A percentile compares a stretch with the other conserved stretches of the same genome.
phyloP scores from a whole-genome alignment of 78 protist species.

The Cavenderia fasciculata region DNA sequence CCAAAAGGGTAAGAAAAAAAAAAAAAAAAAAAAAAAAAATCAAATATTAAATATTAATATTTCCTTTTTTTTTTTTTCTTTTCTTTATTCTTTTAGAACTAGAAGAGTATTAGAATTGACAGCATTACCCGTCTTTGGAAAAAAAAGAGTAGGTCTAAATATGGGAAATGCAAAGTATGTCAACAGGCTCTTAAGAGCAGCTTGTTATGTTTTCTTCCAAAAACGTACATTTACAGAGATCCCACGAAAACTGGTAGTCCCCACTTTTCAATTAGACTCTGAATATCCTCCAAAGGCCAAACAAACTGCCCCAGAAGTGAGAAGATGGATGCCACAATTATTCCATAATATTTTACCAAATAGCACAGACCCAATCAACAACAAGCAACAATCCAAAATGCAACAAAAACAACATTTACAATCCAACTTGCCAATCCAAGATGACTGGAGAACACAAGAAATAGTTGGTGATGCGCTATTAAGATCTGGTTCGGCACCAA shows the following conservation, averaged over 20 bases:
- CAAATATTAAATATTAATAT: too few relatives aligned
- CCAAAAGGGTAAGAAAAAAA: too few relatives aligned
- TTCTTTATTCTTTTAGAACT: too few relatives aligned
- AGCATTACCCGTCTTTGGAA: conserved; percentile 60
- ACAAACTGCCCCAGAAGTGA: conserved; percentile 24
- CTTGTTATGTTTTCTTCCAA: conserved; percentile 60
- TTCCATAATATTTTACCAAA: conserved; percentile 50
- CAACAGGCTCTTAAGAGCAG: conserved; percentile 28
- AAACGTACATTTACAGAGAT: conserved; percentile 27
- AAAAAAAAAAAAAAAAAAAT: too few relatives aligned
- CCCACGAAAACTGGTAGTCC: conserved; percentile 50
- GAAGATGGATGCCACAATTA: conserved; percentile 67
- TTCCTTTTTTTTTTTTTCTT: too few relatives aligned
- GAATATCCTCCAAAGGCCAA: conserved; percentile 43
- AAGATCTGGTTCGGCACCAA: conserved; percentile 73
- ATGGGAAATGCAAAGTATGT: conserved; percentile 58
- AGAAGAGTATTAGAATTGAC: conserved; percentile 59
- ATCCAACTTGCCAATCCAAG: conserved; percentile 11
- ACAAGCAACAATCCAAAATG: too few relatives aligned
- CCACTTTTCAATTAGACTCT: conserved; percentile 58
- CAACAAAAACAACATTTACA: too few relatives aligned
- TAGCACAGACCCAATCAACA: too few relatives aligned
- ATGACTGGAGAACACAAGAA: conserved; percentile 21
- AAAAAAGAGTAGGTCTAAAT: conserved; percentile 58
- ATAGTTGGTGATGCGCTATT: conserved; percentile 50